Conservation (phyloP, 31 red algal genomes). For the Bonnemaisonia californica region DNA sequence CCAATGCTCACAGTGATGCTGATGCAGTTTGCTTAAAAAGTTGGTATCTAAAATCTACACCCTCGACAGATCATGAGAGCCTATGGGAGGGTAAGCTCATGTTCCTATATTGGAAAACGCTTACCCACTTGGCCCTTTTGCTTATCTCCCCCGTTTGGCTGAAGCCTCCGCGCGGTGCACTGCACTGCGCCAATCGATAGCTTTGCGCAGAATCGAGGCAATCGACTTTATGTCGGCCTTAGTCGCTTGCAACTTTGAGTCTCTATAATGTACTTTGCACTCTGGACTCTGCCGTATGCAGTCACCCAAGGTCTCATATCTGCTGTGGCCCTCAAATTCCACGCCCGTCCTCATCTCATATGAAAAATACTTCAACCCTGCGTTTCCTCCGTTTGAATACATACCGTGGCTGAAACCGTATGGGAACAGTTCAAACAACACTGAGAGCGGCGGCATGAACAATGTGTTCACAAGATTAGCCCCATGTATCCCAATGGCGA, state of each 20-base stretch:
- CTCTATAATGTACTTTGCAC: conserved; percentile 86
- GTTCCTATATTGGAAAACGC: too few relatives aligned
- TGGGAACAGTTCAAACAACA: conserved; percentile 87
- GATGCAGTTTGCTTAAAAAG: too few relatives aligned
- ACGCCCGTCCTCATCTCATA: conserved; percentile 68
- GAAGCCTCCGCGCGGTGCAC: too few relatives aligned
- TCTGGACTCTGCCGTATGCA: conserved; percentile 55
- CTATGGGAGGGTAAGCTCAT: too few relatives aligned
- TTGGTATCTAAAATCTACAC: too few relatives aligned
- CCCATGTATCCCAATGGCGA: conserved; percentile 89
- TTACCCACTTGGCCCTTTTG: too few relatives aligned
- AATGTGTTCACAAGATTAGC: conserved; percentile 87
- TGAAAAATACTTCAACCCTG: conserved; percentile 82
- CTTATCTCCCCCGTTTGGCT: too few relatives aligned
- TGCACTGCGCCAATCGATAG: conserved; percentile 55
- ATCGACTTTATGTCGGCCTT: conserved; percentile 47
- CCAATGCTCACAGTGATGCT: too few relatives aligned
- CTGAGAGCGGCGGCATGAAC: conserved; percentile 84
- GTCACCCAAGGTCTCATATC: conserved; percentile 43
- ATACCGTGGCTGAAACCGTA: conserved; percentile 84
- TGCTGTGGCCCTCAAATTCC: conserved; percentile 29
- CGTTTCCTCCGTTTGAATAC: conserved; percentile 86
- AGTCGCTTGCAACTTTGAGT: conserved; percentile 43
- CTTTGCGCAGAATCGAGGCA: conserved; percentile 28
- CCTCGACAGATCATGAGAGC: too few relatives aligned